These are phyloP conservation scores for Stachybotrys chartarum DNA, from an alignment of 2,329 filamentous ascomycete genomes.

Conservation along the genomic window DNA sequence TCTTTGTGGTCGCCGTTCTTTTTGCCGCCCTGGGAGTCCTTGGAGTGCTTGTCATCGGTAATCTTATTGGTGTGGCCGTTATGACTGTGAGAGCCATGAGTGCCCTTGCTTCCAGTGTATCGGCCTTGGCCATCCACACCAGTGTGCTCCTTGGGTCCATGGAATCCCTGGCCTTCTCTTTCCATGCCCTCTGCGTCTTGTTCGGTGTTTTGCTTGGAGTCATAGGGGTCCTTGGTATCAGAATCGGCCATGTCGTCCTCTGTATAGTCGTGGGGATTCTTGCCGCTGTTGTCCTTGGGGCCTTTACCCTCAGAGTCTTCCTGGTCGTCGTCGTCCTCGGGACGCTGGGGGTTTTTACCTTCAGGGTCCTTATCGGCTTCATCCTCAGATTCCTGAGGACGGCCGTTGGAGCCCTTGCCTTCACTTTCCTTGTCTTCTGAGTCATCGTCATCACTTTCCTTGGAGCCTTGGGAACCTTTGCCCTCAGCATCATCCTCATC, in stretches of 20 bases:
- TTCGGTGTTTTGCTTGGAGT: background rate
- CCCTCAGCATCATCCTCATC: no score
- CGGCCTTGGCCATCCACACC: background rate
- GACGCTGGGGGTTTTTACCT: background rate
- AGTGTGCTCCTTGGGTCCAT: no score
- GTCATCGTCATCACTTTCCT: background rate
- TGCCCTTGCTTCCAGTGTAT: background rate
- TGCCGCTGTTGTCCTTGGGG: background rate
- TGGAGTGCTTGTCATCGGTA: constrained; percentile 1
- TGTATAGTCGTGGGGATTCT: background rate
- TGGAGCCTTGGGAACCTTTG: background rate
- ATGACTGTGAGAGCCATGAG: background rate
- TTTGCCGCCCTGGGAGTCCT: constrained; percentile 5
- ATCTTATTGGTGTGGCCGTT: background rate
- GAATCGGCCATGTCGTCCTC: background rate
- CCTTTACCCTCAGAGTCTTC: no score
- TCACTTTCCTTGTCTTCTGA: background rate
- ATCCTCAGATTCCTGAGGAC: background rate
- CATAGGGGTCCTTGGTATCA: background rate
- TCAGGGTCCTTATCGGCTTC: constrained; percentile 1
- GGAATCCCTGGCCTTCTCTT: no score
- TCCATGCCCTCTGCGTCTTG: no score
- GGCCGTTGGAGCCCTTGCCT: constrained; percentile 4
- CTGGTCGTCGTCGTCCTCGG: background rate
- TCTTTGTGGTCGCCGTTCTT: background rate